A percentile compares a stretch with the other conserved stretches of the same genome.
Evolutionary conservation across 2,329 filamentous ascomycete genomes (phyloP).

Genomic region (Fusarium concolor): DNA sequence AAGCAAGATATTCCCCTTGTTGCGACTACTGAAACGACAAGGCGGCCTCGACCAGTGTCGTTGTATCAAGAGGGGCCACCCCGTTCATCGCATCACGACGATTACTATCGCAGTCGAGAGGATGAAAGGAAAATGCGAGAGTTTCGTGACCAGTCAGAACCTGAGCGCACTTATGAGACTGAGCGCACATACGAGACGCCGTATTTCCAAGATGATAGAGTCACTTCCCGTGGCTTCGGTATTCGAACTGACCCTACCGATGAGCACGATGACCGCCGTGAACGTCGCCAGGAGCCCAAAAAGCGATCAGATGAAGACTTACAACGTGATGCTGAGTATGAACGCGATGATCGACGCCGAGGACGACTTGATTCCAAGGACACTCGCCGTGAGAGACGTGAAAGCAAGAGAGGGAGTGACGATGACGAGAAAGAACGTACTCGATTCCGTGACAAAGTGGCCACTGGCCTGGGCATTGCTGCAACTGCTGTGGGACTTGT

Average conservation of each 20-base stretch:
- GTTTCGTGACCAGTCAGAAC: slow-evolving; percentile 56
- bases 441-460: slow-evolving; percentile 61
- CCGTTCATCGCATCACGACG: slow-evolving; percentile 59
- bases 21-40: slow-evolving; percentile 40
- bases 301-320: slow-evolving; percentile 50
- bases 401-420: slow-evolving; percentile 48
- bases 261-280: slow-evolving; percentile 58
- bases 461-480: slow-evolving; percentile 60
- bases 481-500: slow-evolving; percentile 61
- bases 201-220: slow-evolving; percentile 60
- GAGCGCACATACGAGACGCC: slow-evolving; percentile 46
- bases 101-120: slow-evolving; percentile 62
- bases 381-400: slow-evolving; percentile 47
- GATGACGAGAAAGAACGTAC: slow-evolving; percentile 56
- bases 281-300: slow-evolving; percentile 50
- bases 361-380: slow-evolving; percentile 43
- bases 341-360: slow-evolving; percentile 48
- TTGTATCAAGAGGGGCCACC: slow-evolving; percentile 64
- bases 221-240: slow-evolving; percentile 63
- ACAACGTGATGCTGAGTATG: slow-evolving; percentile 44
- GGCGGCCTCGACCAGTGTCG: slow-evolving; percentile 60
- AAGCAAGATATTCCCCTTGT: slow-evolving; percentile 30
- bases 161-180: slow-evolving; percentile 42
- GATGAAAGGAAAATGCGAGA: slow-evolving; percentile 60
- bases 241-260: slow-evolving; percentile 57